Base-by-base conservation (phyloP, 768 basidiomycete genomes). In the Trametes villosa region DNA sequence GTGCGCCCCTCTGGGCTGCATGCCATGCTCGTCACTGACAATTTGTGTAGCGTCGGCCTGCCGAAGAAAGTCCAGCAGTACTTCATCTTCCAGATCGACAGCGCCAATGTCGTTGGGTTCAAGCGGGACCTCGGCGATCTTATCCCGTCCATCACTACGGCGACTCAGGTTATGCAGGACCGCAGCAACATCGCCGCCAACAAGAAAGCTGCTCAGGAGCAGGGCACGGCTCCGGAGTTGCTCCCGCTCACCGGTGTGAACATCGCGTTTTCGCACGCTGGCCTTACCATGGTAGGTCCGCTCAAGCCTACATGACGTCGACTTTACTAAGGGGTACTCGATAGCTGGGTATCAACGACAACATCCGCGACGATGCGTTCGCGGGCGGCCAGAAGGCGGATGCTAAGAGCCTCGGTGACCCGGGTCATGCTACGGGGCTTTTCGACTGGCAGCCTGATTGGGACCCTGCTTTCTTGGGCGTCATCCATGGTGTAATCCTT, bases 51-150 rank as follows among this genome's bases (percentile, higher is more conserved):
- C 65, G 75, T 76, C 36, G 85, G 84, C 17, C 76, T 86, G 36
- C 80, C 79, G 9, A 86, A 86, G 78, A 81, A 79, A 71, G 77
- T 75, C 4, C 78, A 85, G 60, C 70, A 72, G 9, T 83, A 79
- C 66, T 72, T 78, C 57, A 83, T 86, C 72, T 85, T 84, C 77
- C 69, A 78, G 50, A 79, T 86, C 65, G 69, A 70, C 47, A 68
- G 70, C 36, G 15, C 7, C 50, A 61, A 86, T 65, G 75, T 69
- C 52, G 60, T 62, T 5, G 66, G 66, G 30, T 86, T 86, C 74
- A 77, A 77, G 63, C 64, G 65, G 24, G 75, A 79, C 15, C 36
- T 38, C 36, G 15, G 4, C 5, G 4, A 7, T 11, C 15, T 38
- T 18, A 38, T 38, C 18, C 6, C 36, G 8, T 7, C 18, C 4